These are phyloP conservation scores for Plasmodium berghei DNA, from an alignment of 169 alveolate species.

Conservation along the genomic window DNA sequence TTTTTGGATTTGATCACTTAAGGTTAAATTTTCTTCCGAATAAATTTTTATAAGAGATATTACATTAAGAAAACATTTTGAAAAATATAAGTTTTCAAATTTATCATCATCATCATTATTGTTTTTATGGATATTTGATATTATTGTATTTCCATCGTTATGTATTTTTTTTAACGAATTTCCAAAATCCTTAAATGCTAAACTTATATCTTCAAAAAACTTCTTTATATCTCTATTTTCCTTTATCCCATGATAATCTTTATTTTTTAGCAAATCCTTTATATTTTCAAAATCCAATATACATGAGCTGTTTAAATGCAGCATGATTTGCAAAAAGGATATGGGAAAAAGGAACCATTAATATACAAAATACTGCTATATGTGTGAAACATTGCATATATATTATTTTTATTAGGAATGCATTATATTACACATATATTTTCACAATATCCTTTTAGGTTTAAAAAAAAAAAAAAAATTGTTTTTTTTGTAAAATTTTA, in stretches of 20 bases:
- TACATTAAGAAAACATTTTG: constrained; percentile 48
- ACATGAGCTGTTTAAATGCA: constrained; percentile 54
- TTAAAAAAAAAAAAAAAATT: not conserved
- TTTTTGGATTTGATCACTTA: constrained; percentile 42
- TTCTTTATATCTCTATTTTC: constrained; percentile 56
- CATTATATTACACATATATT: too few relatives aligned
- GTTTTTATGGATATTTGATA: constrained; percentile 16
- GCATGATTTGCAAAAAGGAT: constrained; percentile 26
- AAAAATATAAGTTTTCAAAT: constrained; percentile 20
- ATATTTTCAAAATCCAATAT: constrained; percentile 59
- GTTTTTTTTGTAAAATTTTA: not conserved
- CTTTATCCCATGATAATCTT: constrained; percentile 60
- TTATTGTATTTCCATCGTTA: constrained; percentile 20
- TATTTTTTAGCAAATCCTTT: constrained; percentile 31
- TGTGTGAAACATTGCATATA: not conserved
- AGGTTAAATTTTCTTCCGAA: constrained; percentile 37
- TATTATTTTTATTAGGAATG: too few relatives aligned
- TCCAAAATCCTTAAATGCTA: constrained; percentile 39
- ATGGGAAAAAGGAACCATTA: not conserved
- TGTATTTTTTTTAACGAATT: constrained; percentile 60
- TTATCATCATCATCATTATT: constrained; percentile 23
- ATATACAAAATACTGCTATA: not conserved
- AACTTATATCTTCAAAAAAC: constrained; percentile 34
- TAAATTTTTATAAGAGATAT: constrained; percentile 28
- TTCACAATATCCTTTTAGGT: too few relatives aligned